Evolutionary conservation across 2,329 filamentous ascomycete species (phyloP), one percentile per base, ranked within the genome.

Genomic region (Leptoxyphium fumago): DNA sequence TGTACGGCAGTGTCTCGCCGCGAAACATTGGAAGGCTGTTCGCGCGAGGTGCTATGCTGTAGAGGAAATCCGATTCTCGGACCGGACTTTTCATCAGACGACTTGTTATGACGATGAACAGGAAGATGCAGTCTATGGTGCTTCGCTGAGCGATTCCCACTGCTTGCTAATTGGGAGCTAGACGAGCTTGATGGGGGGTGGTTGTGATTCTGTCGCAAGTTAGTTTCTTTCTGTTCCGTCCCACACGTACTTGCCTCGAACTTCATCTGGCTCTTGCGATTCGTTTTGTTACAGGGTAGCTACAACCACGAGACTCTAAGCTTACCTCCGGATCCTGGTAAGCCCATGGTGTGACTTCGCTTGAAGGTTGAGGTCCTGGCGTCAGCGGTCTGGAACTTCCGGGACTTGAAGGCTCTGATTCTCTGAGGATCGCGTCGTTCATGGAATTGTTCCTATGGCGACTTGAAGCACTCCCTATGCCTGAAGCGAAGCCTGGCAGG

Each of bases 271-370:
- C 21, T 26, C 21, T 26, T 26, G 21, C 21, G 4, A 26, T 26
- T 26, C 4, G 21, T 7, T 26, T 26, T 7, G 21, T 7, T 26
- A 26, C 4, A 7, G 21, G 21, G 21, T 26, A 26, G 21, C 21
- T 26, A 7, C 21, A 26, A 26, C 21, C 7, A 7, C 7, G 21
- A 26, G 21, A 26, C 21, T 26, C 21, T 26, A 26, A 26, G 15
- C 32, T 36, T 36, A 36, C 32, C 32, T 36, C 32, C 13, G 32
- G 32, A 51, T 61, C 57, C 64, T 96, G 91, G 60, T 91, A 96
- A 49, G 94, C 74, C 73, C 94, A 98, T n/a, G 91, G 91, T 34
- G 94, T 91, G 46, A 98, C 87, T 64, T 96, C 89, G 57, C 85
- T 91, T 38, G 55, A 58, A n/a, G 59, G 58, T 29, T 50, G 52